Conservation (phyloP, 1,284 basidiomycete genomes). For the Inonotus obliquus region DNA sequence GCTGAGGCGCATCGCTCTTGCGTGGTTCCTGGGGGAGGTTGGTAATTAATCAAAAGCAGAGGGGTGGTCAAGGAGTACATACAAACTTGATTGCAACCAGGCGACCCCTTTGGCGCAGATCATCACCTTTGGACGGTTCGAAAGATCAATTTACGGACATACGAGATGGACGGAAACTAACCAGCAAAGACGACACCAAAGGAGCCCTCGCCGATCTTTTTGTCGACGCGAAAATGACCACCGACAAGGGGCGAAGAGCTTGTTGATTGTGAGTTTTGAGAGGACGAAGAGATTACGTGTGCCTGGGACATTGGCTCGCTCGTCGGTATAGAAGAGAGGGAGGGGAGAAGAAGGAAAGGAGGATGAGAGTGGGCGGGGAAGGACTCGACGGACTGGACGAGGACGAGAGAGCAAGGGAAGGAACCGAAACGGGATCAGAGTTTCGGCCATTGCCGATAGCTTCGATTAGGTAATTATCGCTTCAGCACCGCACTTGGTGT, state of each 20-base stretch:
- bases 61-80: slow-evolving; percentile 16
- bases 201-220: slow-evolving; percentile 85
- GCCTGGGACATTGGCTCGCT: slow-evolving; percentile 13
- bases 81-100: slow-evolving; percentile 96
- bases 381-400: neutral
- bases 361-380: neutral
- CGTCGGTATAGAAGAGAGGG: neutral
- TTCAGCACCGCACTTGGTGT: too few species aligned
- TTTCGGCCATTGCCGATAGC: neutral
- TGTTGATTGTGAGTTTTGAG: slow-evolving; percentile 12
- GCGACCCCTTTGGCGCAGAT: slow-evolving; percentile 71
- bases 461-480: neutral
- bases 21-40: slow-evolving; percentile 88
- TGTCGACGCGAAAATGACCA: slow-evolving; percentile 72
- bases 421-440: neutral
- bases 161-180: slow-evolving; percentile 26
- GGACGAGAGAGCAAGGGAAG: neutral
- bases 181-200: slow-evolving; percentile 84
- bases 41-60: neutral
- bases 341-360: neutral
- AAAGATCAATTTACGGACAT: neutral
- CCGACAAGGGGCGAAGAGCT: slow-evolving; percentile 47
- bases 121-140: slow-evolving; percentile 56
- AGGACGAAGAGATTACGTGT: slow-evolving; percentile 18
- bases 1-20: slow-evolving; percentile 96